Percentiles rank a stretch among this genome's conserved stretches.
These are phyloP conservation scores for Diplodia seriata DNA, from an alignment of 2,329 filamentous ascomycete species.

Conservation along the genomic window DNA sequence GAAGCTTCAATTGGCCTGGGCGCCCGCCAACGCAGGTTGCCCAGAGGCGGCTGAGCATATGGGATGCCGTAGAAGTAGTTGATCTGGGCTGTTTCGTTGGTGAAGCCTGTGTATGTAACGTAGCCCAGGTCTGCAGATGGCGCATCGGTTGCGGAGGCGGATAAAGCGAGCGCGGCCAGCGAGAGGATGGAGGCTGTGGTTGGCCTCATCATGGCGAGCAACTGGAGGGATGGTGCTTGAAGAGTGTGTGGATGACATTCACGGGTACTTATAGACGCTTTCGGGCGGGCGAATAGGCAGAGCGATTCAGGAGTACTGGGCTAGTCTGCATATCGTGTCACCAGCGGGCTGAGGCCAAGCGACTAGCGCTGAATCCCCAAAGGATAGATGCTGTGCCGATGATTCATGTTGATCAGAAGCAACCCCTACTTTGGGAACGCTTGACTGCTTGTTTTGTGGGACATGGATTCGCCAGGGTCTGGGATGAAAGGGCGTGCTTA, in stretches of 20 bases:
- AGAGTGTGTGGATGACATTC: neutral
- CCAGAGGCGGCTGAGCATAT: slow-evolving; percentile 42
- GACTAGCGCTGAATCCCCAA: neutral
- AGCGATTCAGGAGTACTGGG: neutral
- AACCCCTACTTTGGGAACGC: too few species aligned
- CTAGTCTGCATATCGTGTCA: neutral
- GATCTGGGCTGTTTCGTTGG: slow-evolving; percentile 34
- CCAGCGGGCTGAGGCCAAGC: neutral
- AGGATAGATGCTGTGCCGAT: neutral
- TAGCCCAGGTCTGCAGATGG: slow-evolving; percentile 34
- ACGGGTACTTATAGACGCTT: neutral
- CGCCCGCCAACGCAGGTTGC: slow-evolving; percentile 43
- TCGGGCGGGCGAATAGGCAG: neutral
- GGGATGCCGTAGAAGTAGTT: slow-evolving; percentile 38
- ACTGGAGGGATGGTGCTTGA: neutral
- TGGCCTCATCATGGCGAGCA: neutral
- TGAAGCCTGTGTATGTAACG: slow-evolving; percentile 34
- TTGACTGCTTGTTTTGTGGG: too few species aligned
- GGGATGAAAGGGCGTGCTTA: too few species aligned
- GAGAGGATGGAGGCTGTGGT: neutral
- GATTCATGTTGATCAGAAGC: neutral
- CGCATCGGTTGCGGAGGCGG: slow-evolving; percentile 3
- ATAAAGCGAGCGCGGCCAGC: neutral
- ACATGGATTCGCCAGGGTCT: too few species aligned
- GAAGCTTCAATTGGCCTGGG: slow-evolving; percentile 40